Evolutionary conservation across 2,329 filamentous ascomycete species (phyloP).

Genomic region (Pseudopyricularia javanii): DNA sequence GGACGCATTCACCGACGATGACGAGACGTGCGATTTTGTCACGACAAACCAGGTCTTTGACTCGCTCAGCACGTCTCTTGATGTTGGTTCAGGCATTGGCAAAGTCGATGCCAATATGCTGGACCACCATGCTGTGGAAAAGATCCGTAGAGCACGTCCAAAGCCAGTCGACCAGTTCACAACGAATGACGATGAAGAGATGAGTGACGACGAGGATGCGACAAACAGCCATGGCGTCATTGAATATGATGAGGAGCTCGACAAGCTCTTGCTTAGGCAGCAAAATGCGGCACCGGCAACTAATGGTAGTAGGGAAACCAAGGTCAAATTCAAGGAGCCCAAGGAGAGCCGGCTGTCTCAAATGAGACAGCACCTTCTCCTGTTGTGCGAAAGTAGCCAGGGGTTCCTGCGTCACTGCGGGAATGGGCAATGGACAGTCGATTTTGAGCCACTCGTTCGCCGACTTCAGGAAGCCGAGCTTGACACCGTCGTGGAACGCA

Average conservation of each 20-base stretch:
- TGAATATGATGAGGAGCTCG: slow-evolving; percentile 4
- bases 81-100: slow-evolving; percentile 45
- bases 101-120: slow-evolving; percentile 35
- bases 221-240: slow-evolving; percentile 15
- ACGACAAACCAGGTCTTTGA: slow-evolving; percentile 45
- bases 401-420: slow-evolving; percentile 59
- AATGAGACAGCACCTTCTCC: slow-evolving; percentile 60
- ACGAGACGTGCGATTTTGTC: slow-evolving; percentile 21
- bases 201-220: slow-evolving; percentile 17
- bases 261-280: slow-evolving; percentile 12
- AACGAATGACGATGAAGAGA: slow-evolving; percentile 22
- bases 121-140: slow-evolving; percentile 33
- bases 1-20: slow-evolving; percentile 25
- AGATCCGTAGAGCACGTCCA: slow-evolving; percentile 20
- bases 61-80: slow-evolving; percentile 36
- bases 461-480: slow-evolving; percentile 66
- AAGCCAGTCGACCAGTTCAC: slow-evolving; percentile 19
- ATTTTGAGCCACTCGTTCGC: slow-evolving; percentile 63
- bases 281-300: slow-evolving; percentile 8
- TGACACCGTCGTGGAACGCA: slow-evolving; percentile 67
- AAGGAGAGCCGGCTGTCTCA: slow-evolving; percentile 37
- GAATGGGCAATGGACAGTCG: slow-evolving; percentile 68
- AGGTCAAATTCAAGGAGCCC: slow-evolving; percentile 39
- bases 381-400: slow-evolving; percentile 58
- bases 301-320: slow-evolving; percentile 18